Base-by-base conservation (phyloP, 352 stramenopile species). In the Pythium guiyangense region DNA sequence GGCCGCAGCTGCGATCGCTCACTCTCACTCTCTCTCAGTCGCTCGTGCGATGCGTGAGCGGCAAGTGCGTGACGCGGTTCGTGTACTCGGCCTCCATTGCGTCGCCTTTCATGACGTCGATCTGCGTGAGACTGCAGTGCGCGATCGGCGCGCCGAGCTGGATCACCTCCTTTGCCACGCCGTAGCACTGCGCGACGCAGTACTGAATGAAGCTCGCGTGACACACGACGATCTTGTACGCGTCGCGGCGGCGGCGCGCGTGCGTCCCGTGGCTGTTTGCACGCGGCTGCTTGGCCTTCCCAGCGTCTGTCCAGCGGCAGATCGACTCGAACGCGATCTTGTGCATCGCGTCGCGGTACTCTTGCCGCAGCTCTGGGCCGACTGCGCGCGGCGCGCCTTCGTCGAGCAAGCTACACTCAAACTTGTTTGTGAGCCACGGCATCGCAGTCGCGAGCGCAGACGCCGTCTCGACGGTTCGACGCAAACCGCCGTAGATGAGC, bases 171-270 rank as follows among this genome's bases (percentile, higher is more conserved):
- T 86, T 90, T 1, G 76, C 65, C 25, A 92, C 73, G 17, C 73
- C 57, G 65, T 87, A 81, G 52, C 70, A 86, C 57, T 74, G 68
- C 31, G 82, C 75, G 51, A 92, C 66, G 47, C 75, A 90, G 58
- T 81, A 85, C 63, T 92, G 76, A 49, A 88, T 79, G 63, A 92
- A 89, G 67, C 82, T 92, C 34, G 79, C 77, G 64, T 92, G 82
- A 43, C 77, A 84, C 50, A 92, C 80, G 14, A 90, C 29, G 46
- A 92, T 73, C 64, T 86, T 86, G 54, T 77, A 90, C 53, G 74
- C 81, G 40, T 90, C 79, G 2, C 26, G 44, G 31, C 26, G 46
- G 20, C 3, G 46, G 55, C 15, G 45, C 22, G 9, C 45, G 35
- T 3, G 26, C 35, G 4, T 26, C 31, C 27, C 52, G 14, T 6